Evolutionary conservation across 331 rosid genomes (phyloP), one percentile per base, ranked within the genome.

Genomic region (Malus hybrid): DNA sequence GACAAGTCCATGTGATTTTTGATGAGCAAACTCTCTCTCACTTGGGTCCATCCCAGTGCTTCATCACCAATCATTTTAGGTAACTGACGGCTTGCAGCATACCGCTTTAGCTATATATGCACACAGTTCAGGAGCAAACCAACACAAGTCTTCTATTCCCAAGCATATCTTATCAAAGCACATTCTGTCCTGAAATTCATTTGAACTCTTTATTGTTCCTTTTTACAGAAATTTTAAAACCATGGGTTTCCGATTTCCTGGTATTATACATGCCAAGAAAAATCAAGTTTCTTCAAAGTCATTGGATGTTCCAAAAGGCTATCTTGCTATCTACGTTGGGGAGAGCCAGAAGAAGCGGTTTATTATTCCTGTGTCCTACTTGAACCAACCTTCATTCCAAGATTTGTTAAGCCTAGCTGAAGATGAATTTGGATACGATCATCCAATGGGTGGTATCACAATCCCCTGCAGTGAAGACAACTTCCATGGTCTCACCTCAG

Each of bases 361-460:
- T 57, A 80, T 74, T 32, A 67, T 79, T 28, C 83, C 86, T 3
- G n/a, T 83, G 12, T 63, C 78, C 15, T 79, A 75, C 46, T 73
- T 83, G 72, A 79, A 72, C 34, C 76, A 8, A 36, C 44, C 44
- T 36, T 8, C 44, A 36, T 36, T 36, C 10, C 44, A 36, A 56
- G 73, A 79, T 1, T 60, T 82, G 79, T 67, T 76, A 12, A 42
- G 76, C 22, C 73, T 61, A 42, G 67, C 79, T 71, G 83, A 76
- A 73, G 87, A 36, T 36, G 44, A 83, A 69, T 76, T 72, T 18
- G 81, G 78, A 22, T 80, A 27, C 12, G 71, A 76, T 61, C 81
- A 83, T 80, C 74, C 77, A 24, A 72, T 79, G 81, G 84, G 84
- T 0, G 79, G 77, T 44, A 75, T 83, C 60, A 80, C 87, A 32